Base-by-base conservation (phyloP, 1,284 basidiomycete genomes). In the Boletus hoseneyae region DNA sequence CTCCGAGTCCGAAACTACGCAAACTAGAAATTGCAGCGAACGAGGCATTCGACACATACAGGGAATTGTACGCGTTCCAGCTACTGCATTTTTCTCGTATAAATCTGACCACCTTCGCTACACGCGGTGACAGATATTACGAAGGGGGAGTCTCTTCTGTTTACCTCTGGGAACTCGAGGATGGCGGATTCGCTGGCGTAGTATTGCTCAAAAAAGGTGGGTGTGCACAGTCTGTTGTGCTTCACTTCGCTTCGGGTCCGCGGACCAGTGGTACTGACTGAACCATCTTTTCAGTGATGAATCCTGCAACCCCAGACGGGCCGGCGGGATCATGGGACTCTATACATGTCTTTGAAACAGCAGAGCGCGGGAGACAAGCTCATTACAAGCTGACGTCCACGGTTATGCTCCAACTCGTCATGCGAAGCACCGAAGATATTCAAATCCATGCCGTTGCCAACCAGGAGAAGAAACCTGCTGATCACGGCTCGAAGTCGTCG, bases 331-430 rank as follows among this genome's bases (percentile, higher is more conserved):
- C 90, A 37, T 99, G 97, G 97, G 95, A 99, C 69, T 97, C 94
- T 4, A 92, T 99, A 53, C 97, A 99, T 68, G 96, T 99, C 39
- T 98, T 99, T 62, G 97, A 99, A 69, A 84, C 90, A 3, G 79
- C 82, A 25, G 94, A 97, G 67, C 83, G 93, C 42, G 93, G 93
- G 7, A 79, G 94, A 40, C 85, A 88, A 59, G 93, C 96, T 3
- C 91, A 92, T 64, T 99, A 99, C 76, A 98, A 98, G 73, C 78
- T 99, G 51, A 99, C 96, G 1, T 94, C 91, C 35, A 99, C 97
- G 3, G 83, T 99, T 55, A 97, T 99, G 91, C 83, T 99, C n/a
- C 89, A 94, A 54, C 81, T 99, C 42, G 75, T 87, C 47, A 85
- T 88, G 41, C 79, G 78, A 41, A 79, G 68, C 58, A 65, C 65